Percentiles rank a stretch among this genome's conserved stretches.
Conservation (phyloP, 2,329 filamentous ascomycete species). For the Aspergillus flavus region DNA sequence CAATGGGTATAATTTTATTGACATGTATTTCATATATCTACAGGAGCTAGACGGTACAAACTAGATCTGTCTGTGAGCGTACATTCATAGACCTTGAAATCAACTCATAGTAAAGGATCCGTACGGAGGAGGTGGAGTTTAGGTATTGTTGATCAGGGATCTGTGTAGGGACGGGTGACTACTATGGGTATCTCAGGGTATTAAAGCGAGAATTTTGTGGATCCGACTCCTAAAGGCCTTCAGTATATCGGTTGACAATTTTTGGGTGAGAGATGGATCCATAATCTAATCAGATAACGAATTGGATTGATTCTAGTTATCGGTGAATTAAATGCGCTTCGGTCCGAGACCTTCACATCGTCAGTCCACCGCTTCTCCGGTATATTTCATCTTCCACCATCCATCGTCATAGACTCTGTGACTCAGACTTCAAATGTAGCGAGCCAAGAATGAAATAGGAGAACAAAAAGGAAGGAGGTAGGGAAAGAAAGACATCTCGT, state of each 20-base stretch:
- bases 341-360: not conserved
- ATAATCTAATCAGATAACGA: constrained; percentile 2
- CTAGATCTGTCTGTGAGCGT: not conserved
- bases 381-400: not conserved
- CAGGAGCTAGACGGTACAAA: not conserved
- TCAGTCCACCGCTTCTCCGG: not conserved
- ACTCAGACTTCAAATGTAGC: not conserved
- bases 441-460: not conserved
- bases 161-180: not conserved
- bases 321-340: not conserved
- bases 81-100: not conserved
- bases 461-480: not conserved
- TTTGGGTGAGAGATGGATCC: not conserved
- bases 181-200: not conserved
- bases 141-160: not conserved
- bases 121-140: not conserved
- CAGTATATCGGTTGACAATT: not conserved
- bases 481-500: not conserved
- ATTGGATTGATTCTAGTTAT: not conserved
- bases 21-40: not conserved
- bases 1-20: constrained; percentile 1
- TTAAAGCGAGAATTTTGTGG: not conserved
- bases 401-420: not conserved
- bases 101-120: not conserved
- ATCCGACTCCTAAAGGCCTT: not conserved